These are phyloP conservation scores for Diaporthe destruens DNA, from an alignment of 2,329 filamentous ascomycete genomes.

Conservation along the genomic window DNA sequence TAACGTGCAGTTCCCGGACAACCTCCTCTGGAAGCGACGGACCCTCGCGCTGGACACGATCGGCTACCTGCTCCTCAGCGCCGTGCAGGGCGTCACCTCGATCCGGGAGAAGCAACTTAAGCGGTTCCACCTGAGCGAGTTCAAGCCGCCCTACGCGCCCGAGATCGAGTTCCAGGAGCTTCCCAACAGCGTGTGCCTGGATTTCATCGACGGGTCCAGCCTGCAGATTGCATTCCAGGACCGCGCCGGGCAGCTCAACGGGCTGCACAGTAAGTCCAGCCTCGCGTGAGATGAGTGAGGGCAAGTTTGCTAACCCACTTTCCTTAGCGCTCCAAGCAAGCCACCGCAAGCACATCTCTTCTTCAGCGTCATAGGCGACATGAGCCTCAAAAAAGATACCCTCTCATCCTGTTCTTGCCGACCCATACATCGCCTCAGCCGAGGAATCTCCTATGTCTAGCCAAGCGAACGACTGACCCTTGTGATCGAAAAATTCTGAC, in stretches of 20 bases:
- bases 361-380: slow-evolving; percentile 49
- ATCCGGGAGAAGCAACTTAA: slow-evolving; percentile 69
- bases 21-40: slow-evolving; percentile 94
- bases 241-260: slow-evolving; percentile 66
- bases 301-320: slow-evolving; percentile 47
- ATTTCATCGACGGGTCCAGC: slow-evolving; percentile 71
- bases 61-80: slow-evolving; percentile 85
- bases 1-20: slow-evolving; percentile 97
- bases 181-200: slow-evolving; percentile 81
- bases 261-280: slow-evolving; percentile 64
- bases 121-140: slow-evolving; percentile 88
- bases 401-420: slow-evolving; percentile 5
- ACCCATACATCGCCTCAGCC: slow-evolving; percentile 28
- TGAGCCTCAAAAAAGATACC: slow-evolving; percentile 17
- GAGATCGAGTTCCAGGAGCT: slow-evolving; percentile 94
- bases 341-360: slow-evolving; percentile 52
- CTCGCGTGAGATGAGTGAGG: background rate
- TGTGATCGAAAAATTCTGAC: slow-evolving; percentile 34
- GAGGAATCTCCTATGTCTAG: slow-evolving; percentile 40
- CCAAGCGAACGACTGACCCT: slow-evolving; percentile 38
- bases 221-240: slow-evolving; percentile 75
- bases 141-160: slow-evolving; percentile 82
- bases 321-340: slow-evolving; percentile 58
- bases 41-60: slow-evolving; percentile 87
- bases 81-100: slow-evolving; percentile 68